Percentiles rank a stretch among this genome's conserved stretches.
Conservation (phyloP, 768 basidiomycete species). For the Naganishia onofrii region DNA sequence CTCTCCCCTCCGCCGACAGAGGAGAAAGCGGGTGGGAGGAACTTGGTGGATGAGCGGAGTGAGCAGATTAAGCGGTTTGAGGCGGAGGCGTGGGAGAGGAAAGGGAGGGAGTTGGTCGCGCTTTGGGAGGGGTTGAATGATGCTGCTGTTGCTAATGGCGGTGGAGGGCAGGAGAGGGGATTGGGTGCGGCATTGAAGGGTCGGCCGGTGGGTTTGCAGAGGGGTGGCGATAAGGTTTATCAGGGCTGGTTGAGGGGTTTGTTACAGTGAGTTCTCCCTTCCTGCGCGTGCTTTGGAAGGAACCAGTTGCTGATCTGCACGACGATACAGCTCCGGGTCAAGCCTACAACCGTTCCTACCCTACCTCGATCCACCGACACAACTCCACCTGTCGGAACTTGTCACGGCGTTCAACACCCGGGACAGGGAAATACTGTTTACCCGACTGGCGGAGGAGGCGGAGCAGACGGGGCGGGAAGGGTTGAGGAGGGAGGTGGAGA, state of each 20-base stretch:
- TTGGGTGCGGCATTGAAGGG: too few species aligned
- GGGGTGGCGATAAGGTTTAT: constrained; percentile 46
- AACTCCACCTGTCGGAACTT: constrained; percentile 34
- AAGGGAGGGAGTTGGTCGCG: constrained; percentile 59
- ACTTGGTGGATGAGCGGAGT: constrained; percentile 50
- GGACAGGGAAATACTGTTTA: constrained; percentile 38
- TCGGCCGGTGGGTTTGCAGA: constrained; percentile 30
- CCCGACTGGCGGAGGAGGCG: constrained; percentile 35
- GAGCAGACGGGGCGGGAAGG: constrained; percentile 27
- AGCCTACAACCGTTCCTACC: constrained; percentile 36
- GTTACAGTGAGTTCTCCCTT: constrained; percentile 20
- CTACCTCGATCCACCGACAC: constrained; percentile 32
- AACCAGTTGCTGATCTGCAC: too few species aligned
- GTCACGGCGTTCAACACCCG: constrained; percentile 34
- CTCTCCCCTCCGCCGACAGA: background rate
- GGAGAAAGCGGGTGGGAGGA: too few species aligned
- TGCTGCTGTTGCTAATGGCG: too few species aligned
- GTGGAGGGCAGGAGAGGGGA: too few species aligned
- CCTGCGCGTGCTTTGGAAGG: background rate
- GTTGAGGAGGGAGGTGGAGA: constrained; percentile 32
- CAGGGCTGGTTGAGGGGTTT: constrained; percentile 46
- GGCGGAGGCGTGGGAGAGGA: constrained; percentile 60
- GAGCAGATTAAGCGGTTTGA: constrained; percentile 56
- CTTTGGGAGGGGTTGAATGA: constrained; percentile 38
- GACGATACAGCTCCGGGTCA: constrained; percentile 33